Base-by-base conservation (phyloP, 1,284 basidiomycete species). In the Sphagnurus paluster region DNA sequence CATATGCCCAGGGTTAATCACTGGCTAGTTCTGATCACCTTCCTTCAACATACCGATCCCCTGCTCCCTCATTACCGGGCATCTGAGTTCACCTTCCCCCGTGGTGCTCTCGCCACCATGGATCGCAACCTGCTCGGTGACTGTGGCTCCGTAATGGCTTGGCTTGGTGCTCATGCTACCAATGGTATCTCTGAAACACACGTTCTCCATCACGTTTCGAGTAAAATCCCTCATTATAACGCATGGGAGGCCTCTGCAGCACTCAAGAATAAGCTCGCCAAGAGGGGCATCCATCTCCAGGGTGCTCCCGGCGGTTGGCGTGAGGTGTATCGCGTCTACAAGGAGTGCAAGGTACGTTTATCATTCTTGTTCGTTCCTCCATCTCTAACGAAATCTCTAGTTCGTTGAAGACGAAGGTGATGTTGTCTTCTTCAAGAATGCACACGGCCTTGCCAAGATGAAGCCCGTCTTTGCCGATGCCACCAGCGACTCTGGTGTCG, bases 21-120 rank as follows among this genome's bases (percentile, higher is more conserved):
- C 77, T 95, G 92, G 91, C 78, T 96, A 44, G 90, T 96, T 50
- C 65, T 91, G 56, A 93, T 95, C 72, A 94, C 92, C 23, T 95
- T 91, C 86, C 79, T 98, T 51, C 97, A 98, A 72, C 97, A 98
- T 78, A 98, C 96, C 59, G 96, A 98, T 72, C 93, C 94, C 16
- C 66, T 89, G 34, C 78, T 98, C 24, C 94, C 95, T 43, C 96
- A 99, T 74, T 99, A 98, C 80, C 89, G 91, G 56, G 84, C 87
- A 19, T 70, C 85, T 37, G 84, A 89, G 60, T 98, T 96, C 79
- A 97, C 87, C 38, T 99, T 99, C 79, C 77, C 89, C 43, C 93
- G 96, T 59, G 96, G 96, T 52, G 96, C 96, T 14, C 84, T 99
- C 42, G 76, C 91, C 53, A 99, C 96, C 16, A 78, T 98, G 38